These are phyloP conservation scores for Isabelozyma heimii DNA, from an alignment of 805 yeast species.

Conservation along the genomic window DNA sequence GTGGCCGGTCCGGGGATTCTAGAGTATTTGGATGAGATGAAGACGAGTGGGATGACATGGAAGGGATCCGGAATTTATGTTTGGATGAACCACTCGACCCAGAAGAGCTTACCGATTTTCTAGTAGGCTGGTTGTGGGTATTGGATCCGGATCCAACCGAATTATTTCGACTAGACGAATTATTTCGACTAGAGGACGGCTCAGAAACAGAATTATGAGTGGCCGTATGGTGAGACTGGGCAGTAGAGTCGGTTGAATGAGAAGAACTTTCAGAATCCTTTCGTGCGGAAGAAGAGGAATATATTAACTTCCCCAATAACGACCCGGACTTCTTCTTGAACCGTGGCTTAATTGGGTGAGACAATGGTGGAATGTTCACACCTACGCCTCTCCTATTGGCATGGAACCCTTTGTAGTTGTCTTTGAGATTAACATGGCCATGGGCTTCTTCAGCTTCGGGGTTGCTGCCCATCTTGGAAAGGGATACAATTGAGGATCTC, in stretches of 20 bases:
- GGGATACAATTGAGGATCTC: slow-evolving; percentile 17
- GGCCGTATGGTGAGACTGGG: background rate
- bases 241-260: slow-evolving; percentile 3
- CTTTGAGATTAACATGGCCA: slow-evolving; percentile 6
- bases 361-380: slow-evolving; percentile 42
- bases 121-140: background rate
- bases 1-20: background rate
- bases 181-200: slow-evolving; percentile 1
- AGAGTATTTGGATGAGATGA: slow-evolving; percentile 1
- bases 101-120: slow-evolving; percentile 15
- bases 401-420: slow-evolving; percentile 41
- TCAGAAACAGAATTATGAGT: background rate
- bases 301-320: slow-evolving; percentile 38
- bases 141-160: slow-evolving; percentile 6
- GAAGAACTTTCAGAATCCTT: slow-evolving; percentile 23
- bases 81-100: slow-evolving; percentile 17
- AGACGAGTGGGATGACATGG: slow-evolving; percentile 13
- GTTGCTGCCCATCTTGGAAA: background rate
- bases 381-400: slow-evolving; percentile 25
- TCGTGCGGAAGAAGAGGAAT: slow-evolving; percentile 18
- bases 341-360: slow-evolving; percentile 49
- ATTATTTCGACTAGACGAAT: slow-evolving; percentile 1
- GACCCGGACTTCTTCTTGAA: slow-evolving; percentile 37
- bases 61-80: slow-evolving; percentile 37
- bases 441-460: background rate